These are phyloP conservation scores for Backusella liffmaniae DNA, from an alignment of 192 early-diverging fungal genomes.

Conservation along the genomic window DNA sequence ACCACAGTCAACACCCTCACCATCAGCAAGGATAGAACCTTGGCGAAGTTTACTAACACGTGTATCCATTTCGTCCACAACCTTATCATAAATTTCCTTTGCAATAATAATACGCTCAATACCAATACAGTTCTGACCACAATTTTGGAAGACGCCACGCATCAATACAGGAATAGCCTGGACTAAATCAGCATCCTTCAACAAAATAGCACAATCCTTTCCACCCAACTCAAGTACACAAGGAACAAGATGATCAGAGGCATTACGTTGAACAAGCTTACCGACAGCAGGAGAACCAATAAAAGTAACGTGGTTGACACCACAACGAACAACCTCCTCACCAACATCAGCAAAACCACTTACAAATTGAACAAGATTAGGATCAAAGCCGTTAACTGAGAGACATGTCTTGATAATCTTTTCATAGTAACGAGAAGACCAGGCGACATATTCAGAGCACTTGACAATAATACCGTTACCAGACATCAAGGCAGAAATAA, in stretches of 20 bases:
- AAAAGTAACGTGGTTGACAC: constrained; percentile 79
- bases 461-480: constrained; percentile 89
- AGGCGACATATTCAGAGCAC: constrained; percentile 81
- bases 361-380: constrained; percentile 76
- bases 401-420: constrained; percentile 65
- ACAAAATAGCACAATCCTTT: constrained; percentile 84
- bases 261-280: constrained; percentile 69
- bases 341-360: constrained; percentile 83
- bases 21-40: constrained; percentile 69
- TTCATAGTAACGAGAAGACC: constrained; percentile 71
- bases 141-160: constrained; percentile 86
- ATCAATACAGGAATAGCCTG: constrained; percentile 71
- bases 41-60: constrained; percentile 63
- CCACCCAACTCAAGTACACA: constrained; percentile 90
- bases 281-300: constrained; percentile 86
- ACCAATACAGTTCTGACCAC: constrained; percentile 90
- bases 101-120: constrained; percentile 84
- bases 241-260: constrained; percentile 73
- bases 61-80: constrained; percentile 61
- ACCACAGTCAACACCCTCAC: constrained; percentile 71
- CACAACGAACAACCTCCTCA: constrained; percentile 62
- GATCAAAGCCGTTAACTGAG: constrained; percentile 68
- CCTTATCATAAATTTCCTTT: constrained; percentile 59
- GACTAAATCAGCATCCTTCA: constrained; percentile 66
- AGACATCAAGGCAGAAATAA: constrained; percentile 79